Evolutionary conservation across 257 asterid species (phyloP).

Genomic region (Solanum chmielewskii): DNA sequence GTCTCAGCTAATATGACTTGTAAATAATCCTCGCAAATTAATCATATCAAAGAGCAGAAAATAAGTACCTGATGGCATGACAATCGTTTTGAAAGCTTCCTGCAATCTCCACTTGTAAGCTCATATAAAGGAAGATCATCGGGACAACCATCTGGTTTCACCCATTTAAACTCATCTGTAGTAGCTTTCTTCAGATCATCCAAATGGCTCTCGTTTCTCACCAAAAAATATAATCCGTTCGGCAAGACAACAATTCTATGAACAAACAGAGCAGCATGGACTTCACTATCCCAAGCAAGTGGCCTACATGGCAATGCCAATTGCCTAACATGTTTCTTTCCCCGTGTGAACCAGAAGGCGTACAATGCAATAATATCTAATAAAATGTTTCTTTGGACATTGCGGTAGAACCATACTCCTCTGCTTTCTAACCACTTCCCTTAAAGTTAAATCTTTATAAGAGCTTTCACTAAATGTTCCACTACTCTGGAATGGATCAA

Average conservation of each 20-base stretch:
- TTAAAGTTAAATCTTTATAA: conserved; percentile 44
- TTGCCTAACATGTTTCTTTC: conserved; percentile 45
- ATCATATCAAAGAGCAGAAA: not conserved
- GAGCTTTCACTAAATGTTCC: conserved; percentile 29
- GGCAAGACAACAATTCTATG: conserved; percentile 80
- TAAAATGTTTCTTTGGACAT: conserved; percentile 65
- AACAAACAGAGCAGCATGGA: conserved; percentile 76
- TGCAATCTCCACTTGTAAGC: conserved; percentile 45
- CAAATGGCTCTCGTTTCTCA: conserved; percentile 67
- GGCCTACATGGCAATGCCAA: conserved; percentile 66
- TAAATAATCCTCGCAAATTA: not conserved
- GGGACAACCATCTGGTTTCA: conserved; percentile 80
- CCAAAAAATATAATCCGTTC: conserved; percentile 68
- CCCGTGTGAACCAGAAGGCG: conserved; percentile 55
- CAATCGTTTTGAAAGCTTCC: conserved; percentile 55
- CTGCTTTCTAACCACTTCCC: conserved; percentile 68
- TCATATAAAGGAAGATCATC: conserved; percentile 70
- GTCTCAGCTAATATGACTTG: not conserved
- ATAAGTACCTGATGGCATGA: conserved; percentile 74
- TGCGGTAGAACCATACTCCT: conserved; percentile 62
- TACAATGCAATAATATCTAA: conserved; percentile 73
- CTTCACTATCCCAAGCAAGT: conserved; percentile 67
- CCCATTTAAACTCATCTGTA: conserved; percentile 68
- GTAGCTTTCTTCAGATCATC: conserved; percentile 45
- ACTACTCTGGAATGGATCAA: conserved; percentile 34